Conservation (phyloP, 2,329 filamentous ascomycete genomes). For the Chaetomiaceae sp. region DNA sequence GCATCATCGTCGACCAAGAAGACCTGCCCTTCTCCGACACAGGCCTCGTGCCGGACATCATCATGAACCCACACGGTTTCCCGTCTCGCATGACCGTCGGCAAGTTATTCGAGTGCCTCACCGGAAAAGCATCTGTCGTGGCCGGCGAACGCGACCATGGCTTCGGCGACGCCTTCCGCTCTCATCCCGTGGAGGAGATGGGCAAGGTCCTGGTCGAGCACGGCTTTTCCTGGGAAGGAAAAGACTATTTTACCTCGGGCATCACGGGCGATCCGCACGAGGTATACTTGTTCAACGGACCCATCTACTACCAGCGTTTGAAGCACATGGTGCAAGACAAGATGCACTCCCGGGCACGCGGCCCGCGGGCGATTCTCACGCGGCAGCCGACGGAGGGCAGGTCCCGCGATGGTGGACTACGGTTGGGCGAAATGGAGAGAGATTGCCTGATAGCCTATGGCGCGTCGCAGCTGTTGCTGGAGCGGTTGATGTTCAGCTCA, state of each 20-base stretch:
- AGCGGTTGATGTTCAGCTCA: conserved; percentile 90
- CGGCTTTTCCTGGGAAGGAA: conserved; percentile 94
- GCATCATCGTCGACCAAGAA: conserved; percentile 92
- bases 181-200: conserved; percentile 85
- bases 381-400: conserved; percentile 95
- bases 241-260: conserved; percentile 92
- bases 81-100: conserved; percentile 99
- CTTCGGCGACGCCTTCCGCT: conserved; percentile 71
- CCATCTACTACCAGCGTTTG: conserved; percentile 98
- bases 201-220: conserved; percentile 76
- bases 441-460: conserved; percentile 98
- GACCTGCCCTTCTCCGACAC: conserved; percentile 94
- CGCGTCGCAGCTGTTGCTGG: conserved; percentile 83
- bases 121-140: conserved; percentile 88
- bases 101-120: conserved; percentile 91
- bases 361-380: conserved; percentile 86
- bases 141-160: conserved; percentile 85
- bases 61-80: conserved; percentile 99
- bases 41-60: conserved; percentile 93
- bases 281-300: conserved; percentile 96
- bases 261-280: conserved; percentile 92
- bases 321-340: conserved; percentile 99
- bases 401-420: conserved; percentile 84
- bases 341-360: conserved; percentile 93
- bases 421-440: conserved; percentile 97